Base-by-base conservation (phyloP, 1,284 basidiomycete genomes). In the Xerocomus nothofagi region DNA sequence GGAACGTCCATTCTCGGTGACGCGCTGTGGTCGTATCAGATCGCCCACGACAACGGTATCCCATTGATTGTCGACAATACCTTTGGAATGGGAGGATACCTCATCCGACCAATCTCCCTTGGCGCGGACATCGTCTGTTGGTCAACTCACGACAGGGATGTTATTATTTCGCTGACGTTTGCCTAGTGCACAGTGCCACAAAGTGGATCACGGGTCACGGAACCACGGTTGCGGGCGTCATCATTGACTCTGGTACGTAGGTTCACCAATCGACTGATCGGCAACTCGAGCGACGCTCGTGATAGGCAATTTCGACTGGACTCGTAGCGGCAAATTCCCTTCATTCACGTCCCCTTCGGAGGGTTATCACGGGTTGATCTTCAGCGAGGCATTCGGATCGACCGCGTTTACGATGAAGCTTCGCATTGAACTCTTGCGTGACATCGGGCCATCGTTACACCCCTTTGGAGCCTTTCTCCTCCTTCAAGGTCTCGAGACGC, bases 171-270 rank as follows among this genome's bases (percentile, higher is more conserved):
- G 10, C 32, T 29, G 17, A 54, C 45, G 29, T 43, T 24, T 47
- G 14, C 6, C 17, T 46, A 77, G 87, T 92, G 7, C 88, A 93
- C 71, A 88, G 85, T 51, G 90, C 91, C 0, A 93, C 91, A 4
- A 94, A 95, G 67, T 94, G 92, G 92, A 92, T 94, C 44, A 87
- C 90, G 24, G 91, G 92, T 0, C 92, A 93, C 65, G 91, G 92
- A 50, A 94, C 87, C 3, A 92, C 90, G 23, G 91, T 95, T 43
- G 91, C 78, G 6, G 93, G 93, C 51, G 84, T 93, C 18, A 75
- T 95, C 54, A 67, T 94, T 47, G 91, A 93, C 66, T 79, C 82
- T 21, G 91, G 81, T 76, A 53, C 3, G 64, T 58, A 17, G 17
- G 5, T 41, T 14, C 15, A 20, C 21, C 10, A 27, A 3, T 27